These are phyloP conservation scores for Candida xiaguanensis DNA, from an alignment of 805 yeast species.

Conservation along the genomic window DNA sequence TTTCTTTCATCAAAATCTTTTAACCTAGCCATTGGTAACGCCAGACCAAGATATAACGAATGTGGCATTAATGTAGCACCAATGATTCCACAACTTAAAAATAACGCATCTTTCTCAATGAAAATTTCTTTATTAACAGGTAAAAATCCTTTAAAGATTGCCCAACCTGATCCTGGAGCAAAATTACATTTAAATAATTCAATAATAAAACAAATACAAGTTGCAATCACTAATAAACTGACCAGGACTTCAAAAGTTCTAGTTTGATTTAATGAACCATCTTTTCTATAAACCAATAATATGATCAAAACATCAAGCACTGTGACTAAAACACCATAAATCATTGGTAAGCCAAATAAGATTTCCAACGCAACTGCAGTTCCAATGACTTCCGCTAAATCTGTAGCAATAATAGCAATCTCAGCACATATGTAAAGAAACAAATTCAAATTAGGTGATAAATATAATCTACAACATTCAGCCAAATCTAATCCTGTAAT, in stretches of 20 bases:
- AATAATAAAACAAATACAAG: constrained; percentile 71
- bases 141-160: constrained; percentile 61
- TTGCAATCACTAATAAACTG: constrained; percentile 62
- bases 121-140: constrained; percentile 44
- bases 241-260: constrained; percentile 78
- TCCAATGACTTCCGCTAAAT: constrained; percentile 91
- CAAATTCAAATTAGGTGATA: constrained; percentile 65
- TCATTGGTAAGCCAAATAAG: constrained; percentile 67
- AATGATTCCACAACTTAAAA: constrained; percentile 43
- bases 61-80: constrained; percentile 51
- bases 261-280: constrained; percentile 71
- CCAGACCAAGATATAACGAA: constrained; percentile 42
- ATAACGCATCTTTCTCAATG: constrained; percentile 35
- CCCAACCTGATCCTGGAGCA: constrained; percentile 47
- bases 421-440: constrained; percentile 71
- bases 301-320: constrained; percentile 78
- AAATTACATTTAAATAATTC: constrained; percentile 57
- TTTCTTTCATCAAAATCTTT: constrained; percentile 33
- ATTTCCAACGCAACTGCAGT: constrained; percentile 84
- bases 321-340: constrained; percentile 73
- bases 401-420: constrained; percentile 86
- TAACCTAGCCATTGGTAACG: constrained; percentile 41
- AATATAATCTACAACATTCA: constrained; percentile 70
- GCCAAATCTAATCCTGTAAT: constrained; percentile 89
- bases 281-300: constrained; percentile 69